These are phyloP conservation scores for Saussurea involucrata DNA, from an alignment of 129 eudicot species.

Conservation along the genomic window DNA sequence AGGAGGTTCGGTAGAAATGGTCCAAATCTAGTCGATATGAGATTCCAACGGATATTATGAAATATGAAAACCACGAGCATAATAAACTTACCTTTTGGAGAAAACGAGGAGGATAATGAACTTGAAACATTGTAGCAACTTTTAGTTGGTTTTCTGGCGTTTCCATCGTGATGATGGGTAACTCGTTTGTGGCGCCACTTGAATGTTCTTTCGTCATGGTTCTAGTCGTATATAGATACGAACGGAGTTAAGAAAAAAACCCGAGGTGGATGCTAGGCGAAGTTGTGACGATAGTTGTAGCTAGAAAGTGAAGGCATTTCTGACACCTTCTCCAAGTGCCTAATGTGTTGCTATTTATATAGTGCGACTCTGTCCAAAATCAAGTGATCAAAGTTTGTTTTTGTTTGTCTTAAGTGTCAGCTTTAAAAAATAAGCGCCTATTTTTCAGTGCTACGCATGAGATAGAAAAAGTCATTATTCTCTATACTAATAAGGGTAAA, in stretches of 20 bases:
- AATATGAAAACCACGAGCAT: background rate
- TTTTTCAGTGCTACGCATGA: background rate
- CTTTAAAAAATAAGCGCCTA: background rate
- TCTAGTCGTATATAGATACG: background rate
- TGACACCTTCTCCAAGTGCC: background rate
- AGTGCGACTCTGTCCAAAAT: background rate
- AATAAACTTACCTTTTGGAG: background rate
- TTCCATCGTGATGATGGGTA: background rate
- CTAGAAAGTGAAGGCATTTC: background rate
- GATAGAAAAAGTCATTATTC: background rate
- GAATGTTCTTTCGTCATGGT: constrained; percentile 3
- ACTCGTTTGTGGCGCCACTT: background rate
- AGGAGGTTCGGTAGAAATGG: too few species aligned
- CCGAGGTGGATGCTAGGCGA: background rate
- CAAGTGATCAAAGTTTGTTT: background rate
- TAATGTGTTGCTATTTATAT: background rate
- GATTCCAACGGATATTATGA: background rate
- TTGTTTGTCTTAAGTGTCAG: background rate
- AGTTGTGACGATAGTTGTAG: background rate
- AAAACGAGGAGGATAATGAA: constrained; percentile 20
- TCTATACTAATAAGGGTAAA: background rate
- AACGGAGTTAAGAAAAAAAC: background rate
- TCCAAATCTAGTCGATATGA: background rate
- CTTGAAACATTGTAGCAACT: background rate
- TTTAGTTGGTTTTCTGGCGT: constrained; percentile 1